Evolutionary conservation across 2,329 filamentous ascomycete species (phyloP).

Genomic region (Rutstroemia sp.): DNA sequence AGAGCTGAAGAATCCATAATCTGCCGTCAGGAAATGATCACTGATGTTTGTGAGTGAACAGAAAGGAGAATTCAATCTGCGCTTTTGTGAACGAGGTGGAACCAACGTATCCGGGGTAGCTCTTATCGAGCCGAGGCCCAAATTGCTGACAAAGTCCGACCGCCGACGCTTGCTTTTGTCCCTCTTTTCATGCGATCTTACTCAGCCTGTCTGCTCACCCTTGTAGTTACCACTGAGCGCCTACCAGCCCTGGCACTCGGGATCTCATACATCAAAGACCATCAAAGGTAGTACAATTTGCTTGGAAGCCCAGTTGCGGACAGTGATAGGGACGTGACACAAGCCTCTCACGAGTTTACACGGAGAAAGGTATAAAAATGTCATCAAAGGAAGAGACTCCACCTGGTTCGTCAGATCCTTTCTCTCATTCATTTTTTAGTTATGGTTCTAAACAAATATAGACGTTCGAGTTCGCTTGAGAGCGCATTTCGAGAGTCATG

Average conservation of each 20-base stretch:
- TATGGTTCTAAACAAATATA: constrained; percentile 10
- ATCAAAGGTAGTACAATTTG: too few species aligned
- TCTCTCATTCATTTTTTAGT: not conserved
- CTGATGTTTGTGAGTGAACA: not conserved
- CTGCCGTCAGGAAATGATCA: not conserved
- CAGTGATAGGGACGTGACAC: too few species aligned
- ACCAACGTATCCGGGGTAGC: not conserved
- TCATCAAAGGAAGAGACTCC: not conserved
- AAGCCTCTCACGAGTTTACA: too few species aligned
- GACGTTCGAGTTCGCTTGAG: constrained; percentile 21
- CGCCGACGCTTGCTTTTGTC: too few species aligned
- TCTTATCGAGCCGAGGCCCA: not conserved
- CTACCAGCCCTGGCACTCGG: too few species aligned
- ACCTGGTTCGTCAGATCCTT: not conserved
- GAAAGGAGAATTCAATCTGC: not conserved
- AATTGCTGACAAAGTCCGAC: not conserved
- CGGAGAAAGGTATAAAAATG: too few species aligned
- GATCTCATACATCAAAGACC: too few species aligned
- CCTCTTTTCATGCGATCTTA: too few species aligned
- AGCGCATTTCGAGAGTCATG: constrained; percentile 20
- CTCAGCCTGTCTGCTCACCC: too few species aligned
- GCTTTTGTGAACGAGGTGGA: too few species aligned
- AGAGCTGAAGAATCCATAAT: constrained; percentile 48
- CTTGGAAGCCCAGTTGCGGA: too few species aligned
- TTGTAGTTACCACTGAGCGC: too few species aligned